Conservation (phyloP, 148 eudicot genomes). For the Drosera capensis region DNA sequence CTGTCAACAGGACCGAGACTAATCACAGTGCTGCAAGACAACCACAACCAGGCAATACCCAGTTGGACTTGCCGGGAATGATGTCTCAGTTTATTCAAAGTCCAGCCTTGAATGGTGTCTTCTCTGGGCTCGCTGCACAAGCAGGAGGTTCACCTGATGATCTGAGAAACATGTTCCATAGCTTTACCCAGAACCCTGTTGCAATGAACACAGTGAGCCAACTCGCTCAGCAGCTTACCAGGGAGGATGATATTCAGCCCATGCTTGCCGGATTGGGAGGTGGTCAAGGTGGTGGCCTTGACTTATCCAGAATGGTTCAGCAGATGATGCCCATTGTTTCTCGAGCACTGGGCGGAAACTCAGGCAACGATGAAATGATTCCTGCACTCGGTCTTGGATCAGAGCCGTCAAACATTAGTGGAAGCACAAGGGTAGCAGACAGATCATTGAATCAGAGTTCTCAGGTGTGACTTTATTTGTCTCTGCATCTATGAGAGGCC, state of each 20-base stretch:
- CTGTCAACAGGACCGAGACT: constrained; percentile 16
- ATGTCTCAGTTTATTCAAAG: constrained; percentile 68
- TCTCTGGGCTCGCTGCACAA: constrained; percentile 76
- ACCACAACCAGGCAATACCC: constrained; percentile 19
- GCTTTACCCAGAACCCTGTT: constrained; percentile 67
- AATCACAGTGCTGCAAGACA: constrained; percentile 14
- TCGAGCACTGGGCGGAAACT: constrained; percentile 60
- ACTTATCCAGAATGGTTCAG: constrained; percentile 77
- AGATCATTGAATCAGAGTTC: not conserved
- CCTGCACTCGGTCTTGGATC: constrained; percentile 13
- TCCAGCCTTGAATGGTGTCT: constrained; percentile 62
- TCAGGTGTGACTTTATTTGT: not conserved
- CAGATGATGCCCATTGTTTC: constrained; percentile 99
- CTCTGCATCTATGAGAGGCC: not conserved
- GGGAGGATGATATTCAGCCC: constrained; percentile 41
- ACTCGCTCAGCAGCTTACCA: constrained; percentile 71
- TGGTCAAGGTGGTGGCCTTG: constrained; percentile 54
- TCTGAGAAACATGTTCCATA: constrained; percentile 71
- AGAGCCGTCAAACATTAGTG: constrained; percentile 8
- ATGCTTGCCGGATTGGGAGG: constrained; percentile 46
- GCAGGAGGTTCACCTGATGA: constrained; percentile 71
- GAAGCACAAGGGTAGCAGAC: constrained; percentile 13
- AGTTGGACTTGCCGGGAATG: constrained; percentile 35
- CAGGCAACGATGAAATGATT: constrained; percentile 15
- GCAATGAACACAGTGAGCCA: constrained; percentile 81